Percentiles rank a stretch among this genome's conserved stretches.
These are phyloP conservation scores for Xylaria polymorpha DNA, from an alignment of 2,329 filamentous ascomycete species.

Conservation along the genomic window DNA sequence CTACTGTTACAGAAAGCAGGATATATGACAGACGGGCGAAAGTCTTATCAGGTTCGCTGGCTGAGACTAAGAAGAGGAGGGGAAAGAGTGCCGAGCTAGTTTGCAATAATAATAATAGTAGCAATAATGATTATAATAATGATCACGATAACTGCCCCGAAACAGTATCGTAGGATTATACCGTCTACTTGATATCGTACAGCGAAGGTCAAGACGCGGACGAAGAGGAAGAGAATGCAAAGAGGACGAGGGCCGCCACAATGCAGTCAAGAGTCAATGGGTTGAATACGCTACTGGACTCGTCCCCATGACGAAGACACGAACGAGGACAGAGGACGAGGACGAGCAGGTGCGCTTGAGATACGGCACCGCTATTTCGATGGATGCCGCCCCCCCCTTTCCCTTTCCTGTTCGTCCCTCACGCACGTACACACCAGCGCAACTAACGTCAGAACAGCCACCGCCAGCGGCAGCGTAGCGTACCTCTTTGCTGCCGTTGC, in stretches of 20 bases:
- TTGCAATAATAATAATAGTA: slow-evolving; percentile 4
- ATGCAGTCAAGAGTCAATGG: slow-evolving; percentile 8
- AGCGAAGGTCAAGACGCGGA: slow-evolving; percentile 4
- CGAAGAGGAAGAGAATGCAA: slow-evolving; percentile 11
- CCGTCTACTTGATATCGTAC: background rate
- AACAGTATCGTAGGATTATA: background rate
- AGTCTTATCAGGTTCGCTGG: background rate
- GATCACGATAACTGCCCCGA: slow-evolving; percentile 7
- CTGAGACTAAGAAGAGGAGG: background rate
- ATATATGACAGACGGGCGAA: background rate
- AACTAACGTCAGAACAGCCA: slow-evolving; percentile 27
- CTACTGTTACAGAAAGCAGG: slow-evolving; percentile 14
- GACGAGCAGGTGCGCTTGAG: slow-evolving; percentile 11
- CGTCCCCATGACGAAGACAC: slow-evolving; percentile 21
- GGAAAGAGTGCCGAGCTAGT: slow-evolving; percentile 6
- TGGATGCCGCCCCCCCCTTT: slow-evolving; percentile 29
- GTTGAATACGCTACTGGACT: slow-evolving; percentile 14
- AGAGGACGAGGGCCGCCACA: slow-evolving; percentile 23
- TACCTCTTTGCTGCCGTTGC: background rate
- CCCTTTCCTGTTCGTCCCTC: background rate
- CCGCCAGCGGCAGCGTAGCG: slow-evolving; percentile 1
- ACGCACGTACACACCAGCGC: background rate
- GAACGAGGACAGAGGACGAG: slow-evolving; percentile 7
- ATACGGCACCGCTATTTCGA: slow-evolving; percentile 23
- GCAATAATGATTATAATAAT: slow-evolving; percentile 3